Evolutionary conservation across 106 monocot genomes (phyloP).

Genomic region (Agapanthus africanus): DNA sequence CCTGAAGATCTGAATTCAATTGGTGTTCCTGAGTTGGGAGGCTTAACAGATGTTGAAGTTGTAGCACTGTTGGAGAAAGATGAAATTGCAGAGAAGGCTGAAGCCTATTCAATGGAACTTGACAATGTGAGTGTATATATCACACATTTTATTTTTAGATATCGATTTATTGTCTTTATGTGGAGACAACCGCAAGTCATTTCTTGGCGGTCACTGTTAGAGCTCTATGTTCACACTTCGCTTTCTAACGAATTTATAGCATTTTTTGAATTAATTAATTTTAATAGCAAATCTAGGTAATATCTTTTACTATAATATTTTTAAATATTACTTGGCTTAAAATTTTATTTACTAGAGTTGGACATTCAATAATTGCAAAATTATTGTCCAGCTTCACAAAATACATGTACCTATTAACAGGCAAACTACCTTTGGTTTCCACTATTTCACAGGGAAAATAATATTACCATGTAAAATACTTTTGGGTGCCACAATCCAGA

Average conservation of each 20-base stretch:
- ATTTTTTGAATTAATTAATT: background rate
- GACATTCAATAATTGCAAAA: background rate
- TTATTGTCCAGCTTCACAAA: background rate
- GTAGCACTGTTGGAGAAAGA: slow-evolving; percentile 36
- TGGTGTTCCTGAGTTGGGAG: no score
- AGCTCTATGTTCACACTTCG: no score
- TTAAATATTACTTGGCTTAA: background rate
- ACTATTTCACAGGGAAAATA: no score
- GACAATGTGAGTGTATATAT: slow-evolving; percentile 65
- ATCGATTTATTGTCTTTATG: background rate
- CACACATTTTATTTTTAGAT: background rate
- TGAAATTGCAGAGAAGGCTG: slow-evolving; percentile 59
- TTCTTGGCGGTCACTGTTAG: background rate
- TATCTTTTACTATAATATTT: background rate
- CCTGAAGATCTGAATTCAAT: slow-evolving; percentile 19
- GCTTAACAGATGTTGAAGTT: slow-evolving; percentile 43
- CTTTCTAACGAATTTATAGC: background rate
- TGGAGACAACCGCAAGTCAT: background rate
- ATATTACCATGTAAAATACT: no score
- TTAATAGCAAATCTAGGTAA: background rate
- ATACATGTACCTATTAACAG: background rate
- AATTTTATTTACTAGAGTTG: background rate
- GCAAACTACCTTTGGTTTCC: no score
- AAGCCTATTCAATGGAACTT: slow-evolving; percentile 71
- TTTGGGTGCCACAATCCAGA: no score